Base-by-base conservation (phyloP, 1,139 yeast genomes). In the Lodderomyces pseudojiufengensis region DNA sequence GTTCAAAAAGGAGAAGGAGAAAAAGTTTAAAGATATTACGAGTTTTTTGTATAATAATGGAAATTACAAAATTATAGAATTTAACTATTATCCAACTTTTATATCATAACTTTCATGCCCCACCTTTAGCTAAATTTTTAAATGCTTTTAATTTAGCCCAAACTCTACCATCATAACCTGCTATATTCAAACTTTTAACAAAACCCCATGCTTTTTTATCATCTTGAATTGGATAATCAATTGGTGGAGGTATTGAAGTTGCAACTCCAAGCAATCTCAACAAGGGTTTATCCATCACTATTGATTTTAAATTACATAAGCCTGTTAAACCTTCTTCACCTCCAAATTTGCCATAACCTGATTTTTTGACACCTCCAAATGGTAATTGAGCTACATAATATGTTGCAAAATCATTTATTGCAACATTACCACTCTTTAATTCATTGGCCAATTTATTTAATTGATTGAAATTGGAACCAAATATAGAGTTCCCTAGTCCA, bases 261-360 rank as follows among this genome's bases (percentile, higher is more conserved):
- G 92, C 81, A 12, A 92, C 70, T 1, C 76, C 75, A 12, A 70
- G 48, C 37, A 61, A 52, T 38, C 75, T 50, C 47, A 86, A 77
- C 22, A 92, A 78, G 27, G 84, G 76, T 46, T 77, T 80, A 59
- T 92, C 97, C 69, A 77, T 83, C 40, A 95, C 88, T 4, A 92
- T 76, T 30, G 94, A 80, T 55, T 92, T 92, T 37, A 87, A 84
- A 40, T 79, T 71, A 56, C 97, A 90, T 31, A 92, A 67, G 0
- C 96, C 97, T 29, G 87, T 76, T 26, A 92, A 67, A 1, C 97
- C 98, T 67, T 92, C 98, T 55, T 84, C 95, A 27, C 98, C 97
- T 21, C 96, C 96, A 64, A 92, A 92, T 56, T 88, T 90, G 37
- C 97, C 97, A 53, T 87, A 92, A 0, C 98, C 98, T 7, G 95